Evolutionary conservation across 116 monocot species (phyloP), one percentile per base, ranked within the genome.

Genomic region (Iris pallida): DNA sequence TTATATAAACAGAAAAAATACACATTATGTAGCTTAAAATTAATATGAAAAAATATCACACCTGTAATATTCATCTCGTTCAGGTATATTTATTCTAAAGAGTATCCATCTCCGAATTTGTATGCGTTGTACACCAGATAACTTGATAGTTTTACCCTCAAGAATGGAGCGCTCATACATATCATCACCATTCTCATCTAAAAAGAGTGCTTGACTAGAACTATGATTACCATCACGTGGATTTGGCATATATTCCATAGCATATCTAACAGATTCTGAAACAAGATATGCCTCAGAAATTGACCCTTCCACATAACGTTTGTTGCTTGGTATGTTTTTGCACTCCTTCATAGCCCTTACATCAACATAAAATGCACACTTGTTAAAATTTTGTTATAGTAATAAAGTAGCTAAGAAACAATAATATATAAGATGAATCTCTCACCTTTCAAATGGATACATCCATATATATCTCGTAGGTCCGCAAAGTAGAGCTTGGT

Each of bases 221-320:
- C 59, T 59, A 59, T 59, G 59, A 59, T 59, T 59, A 16, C 59
- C 7, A 55, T 4, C 8, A n/a, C 16, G 59, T 16, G 59, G 18
- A 59, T 59, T 16, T 18, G 59, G 59, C 59, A 59, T 59, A 19
- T 59, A 59, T 6, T 59, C 59, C 59, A 59, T 16, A 8, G 16
- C 14, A 18, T 59, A 59, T 6, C 16, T 59, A 19, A 59, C 15
- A n/a, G 11, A 59, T 59, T 59, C 59, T 16, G 59, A n/a, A 59
- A 59, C 59, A 59, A 15, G 14, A 59, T 59, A 59, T 59, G 59
- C 14, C 30, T 59, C 59, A 6, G 18, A n/a, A 59, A 59, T 59
- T 4, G 59, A 59, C 6, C 59, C 59, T 18, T 59, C 8, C 4
- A 59, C 1, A 59, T 59, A 59, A 2, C 15, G 59, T 7, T 59